These are phyloP conservation scores for Phytopythium boreale DNA, from an alignment of 352 stramenopile species.

Conservation along the genomic window DNA sequence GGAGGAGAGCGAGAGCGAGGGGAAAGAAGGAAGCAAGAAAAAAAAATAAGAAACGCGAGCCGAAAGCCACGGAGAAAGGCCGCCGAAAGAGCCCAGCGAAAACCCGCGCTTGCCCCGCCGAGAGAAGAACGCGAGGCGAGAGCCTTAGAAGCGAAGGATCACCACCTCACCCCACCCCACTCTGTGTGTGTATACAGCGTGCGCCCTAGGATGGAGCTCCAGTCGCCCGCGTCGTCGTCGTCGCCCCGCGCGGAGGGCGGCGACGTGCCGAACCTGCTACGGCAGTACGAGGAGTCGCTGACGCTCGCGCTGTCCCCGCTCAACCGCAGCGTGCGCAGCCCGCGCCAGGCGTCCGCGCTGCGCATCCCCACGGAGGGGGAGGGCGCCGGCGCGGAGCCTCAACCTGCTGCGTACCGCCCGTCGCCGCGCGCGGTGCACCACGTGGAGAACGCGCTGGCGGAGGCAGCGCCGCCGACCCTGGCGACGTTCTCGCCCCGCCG, in stretches of 20 bases:
- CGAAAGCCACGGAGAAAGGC: no score
- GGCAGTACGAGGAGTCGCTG: conserved; percentile 49
- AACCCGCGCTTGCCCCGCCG: no score
- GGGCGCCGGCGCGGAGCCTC: no score
- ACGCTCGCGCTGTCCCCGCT: conserved; percentile 32
- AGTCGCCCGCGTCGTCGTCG: background rate
- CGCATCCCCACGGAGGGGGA: background rate
- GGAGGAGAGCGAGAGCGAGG: no score
- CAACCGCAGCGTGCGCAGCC: background rate
- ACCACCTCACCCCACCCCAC: no score
- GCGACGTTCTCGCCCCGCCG: conserved; percentile 59
- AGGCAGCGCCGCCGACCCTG: conserved; percentile 30
- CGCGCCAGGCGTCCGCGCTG: background rate
- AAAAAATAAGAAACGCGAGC: no score
- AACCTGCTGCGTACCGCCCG: conserved; percentile 12
- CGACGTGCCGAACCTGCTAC: conserved; percentile 29
- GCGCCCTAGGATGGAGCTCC: conserved; percentile 3
- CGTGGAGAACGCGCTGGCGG: conserved; percentile 47
- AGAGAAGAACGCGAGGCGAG: no score
- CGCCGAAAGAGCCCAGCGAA: background rate
- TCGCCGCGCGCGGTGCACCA: conserved; percentile 65
- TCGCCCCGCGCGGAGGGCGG: background rate
- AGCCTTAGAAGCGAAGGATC: no score
- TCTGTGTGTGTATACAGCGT: no score
- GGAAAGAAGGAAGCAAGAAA: no score